Conservation (phyloP, 2,329 filamentous ascomycete genomes). For the Biscogniauxia marginata region DNA sequence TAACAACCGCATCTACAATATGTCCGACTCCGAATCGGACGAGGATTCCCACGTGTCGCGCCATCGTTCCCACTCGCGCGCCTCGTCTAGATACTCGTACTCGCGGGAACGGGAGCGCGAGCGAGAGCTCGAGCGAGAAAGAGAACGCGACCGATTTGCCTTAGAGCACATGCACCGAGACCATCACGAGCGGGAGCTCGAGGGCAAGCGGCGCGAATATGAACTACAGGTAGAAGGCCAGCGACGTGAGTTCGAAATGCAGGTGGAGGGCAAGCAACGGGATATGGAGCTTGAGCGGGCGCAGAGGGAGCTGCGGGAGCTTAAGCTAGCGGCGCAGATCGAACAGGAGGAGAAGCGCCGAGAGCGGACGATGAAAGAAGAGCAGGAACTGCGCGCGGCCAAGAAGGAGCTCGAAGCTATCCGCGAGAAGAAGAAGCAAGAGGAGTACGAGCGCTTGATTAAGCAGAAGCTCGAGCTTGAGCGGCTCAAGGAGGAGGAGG, state of each 20-base stretch:
- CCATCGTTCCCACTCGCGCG: constrained; percentile 33
- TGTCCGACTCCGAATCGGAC: constrained; percentile 37
- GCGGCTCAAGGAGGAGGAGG: constrained; percentile 46
- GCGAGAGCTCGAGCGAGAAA: constrained; percentile 25
- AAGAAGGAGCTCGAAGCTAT: constrained; percentile 36
- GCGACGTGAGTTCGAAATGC: constrained; percentile 36
- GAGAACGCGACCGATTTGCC: constrained; percentile 32
- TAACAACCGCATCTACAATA: constrained; percentile 54
- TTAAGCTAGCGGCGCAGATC: constrained; percentile 40
- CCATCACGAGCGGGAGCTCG: constrained; percentile 27
- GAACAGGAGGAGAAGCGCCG: constrained; percentile 43
- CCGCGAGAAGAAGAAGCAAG: constrained; percentile 43
- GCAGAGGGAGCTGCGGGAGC: constrained; percentile 39
- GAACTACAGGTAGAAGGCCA: constrained; percentile 37
- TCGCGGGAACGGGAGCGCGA: constrained; percentile 17
- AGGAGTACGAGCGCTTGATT: constrained; percentile 50
- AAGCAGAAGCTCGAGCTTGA: constrained; percentile 51
- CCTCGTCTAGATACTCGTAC: constrained; percentile 31
- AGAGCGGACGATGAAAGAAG: constrained; percentile 41
- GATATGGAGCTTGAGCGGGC: constrained; percentile 36
- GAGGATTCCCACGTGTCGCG: constrained; percentile 39
- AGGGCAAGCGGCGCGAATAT: constrained; percentile 31
- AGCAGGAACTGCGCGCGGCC: constrained; percentile 34
- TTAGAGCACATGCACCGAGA: constrained; percentile 34
- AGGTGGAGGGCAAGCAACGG: constrained; percentile 31